Evolutionary conservation across 352 stramenopile genomes (phyloP).

Genomic region (Blastocystis sp.): DNA sequence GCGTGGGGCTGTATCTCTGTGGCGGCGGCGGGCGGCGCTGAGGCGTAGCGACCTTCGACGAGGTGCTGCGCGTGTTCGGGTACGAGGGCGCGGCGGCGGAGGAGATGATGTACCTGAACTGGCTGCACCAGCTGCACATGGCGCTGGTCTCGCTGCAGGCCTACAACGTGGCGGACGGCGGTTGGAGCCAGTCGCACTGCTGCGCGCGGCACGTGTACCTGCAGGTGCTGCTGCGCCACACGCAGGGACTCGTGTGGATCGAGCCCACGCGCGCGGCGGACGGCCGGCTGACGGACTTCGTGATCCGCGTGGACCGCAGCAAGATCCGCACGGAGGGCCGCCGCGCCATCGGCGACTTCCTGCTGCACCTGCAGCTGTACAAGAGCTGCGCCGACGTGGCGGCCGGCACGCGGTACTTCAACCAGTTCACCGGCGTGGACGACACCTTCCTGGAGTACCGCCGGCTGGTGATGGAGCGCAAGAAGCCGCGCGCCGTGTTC

Average conservation of each 20-base stretch:
- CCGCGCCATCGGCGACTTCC: constrained; percentile 70
- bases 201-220: constrained; percentile 71
- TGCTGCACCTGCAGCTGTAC: constrained; percentile 71
- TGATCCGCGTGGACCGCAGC: constrained; percentile 24
- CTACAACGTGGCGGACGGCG: constrained; percentile 66
- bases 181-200: constrained; percentile 71
- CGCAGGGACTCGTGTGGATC: constrained; percentile 69
- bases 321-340: constrained; percentile 64
- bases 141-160: constrained; percentile 70
- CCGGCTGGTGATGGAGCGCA: constrained; percentile 68
- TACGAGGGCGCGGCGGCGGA: constrained; percentile 70
- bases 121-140: constrained; percentile 68
- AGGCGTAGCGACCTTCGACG: constrained; percentile 42
- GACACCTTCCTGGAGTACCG: constrained; percentile 70
- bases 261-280: constrained; percentile 59
- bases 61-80: constrained; percentile 71
- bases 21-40: not conserved
- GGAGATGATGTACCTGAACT: constrained; percentile 71
- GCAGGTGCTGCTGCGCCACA: constrained; percentile 69
- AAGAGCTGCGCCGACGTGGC: constrained; percentile 71
- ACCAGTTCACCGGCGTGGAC: constrained; percentile 71
- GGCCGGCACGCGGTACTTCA: constrained; percentile 64
- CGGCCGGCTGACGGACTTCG: constrained; percentile 40
- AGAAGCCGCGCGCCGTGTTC: constrained; percentile 71
- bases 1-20: constrained; percentile 71